Base-by-base conservation (phyloP, 805 yeast genomes). In the Starmera caribaea region DNA sequence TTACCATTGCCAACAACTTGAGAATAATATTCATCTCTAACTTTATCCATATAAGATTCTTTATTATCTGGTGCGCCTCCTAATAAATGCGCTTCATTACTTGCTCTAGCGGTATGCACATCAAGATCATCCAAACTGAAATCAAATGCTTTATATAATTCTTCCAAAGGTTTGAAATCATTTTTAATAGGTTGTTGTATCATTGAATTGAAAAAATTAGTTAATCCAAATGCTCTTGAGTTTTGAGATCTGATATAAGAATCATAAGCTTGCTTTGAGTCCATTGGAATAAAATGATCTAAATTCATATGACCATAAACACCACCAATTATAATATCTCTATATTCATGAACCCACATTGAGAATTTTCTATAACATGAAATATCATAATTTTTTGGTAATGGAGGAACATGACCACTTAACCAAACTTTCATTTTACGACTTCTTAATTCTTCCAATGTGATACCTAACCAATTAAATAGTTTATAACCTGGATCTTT, bases 271-370 rank as follows among this genome's bases (percentile, higher is more conserved):
- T 74, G 72, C 36, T 69, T 71, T 2, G 86, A 71, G 61, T 86
- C 90, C 44, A 81, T 64, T 0, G 94, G 87, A 35, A 83, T 69
- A 55, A 82, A 85, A 61, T 86, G 95, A 55, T 87, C 95, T 40
- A 85, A 66, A 58, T 86, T 86, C 95, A 86, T 86, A 55, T 86
- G 96, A 0, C 96, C 96, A 56, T 73, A 86, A 27, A 86, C 61
- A 10, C 89, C 87, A 15, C 95, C 95, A 45, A 87, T 67, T 24
- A 86, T 81, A 32, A 86, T 73, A 56, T 86, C 96, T 47, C 94
- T 68, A 55, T 81, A 86, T 55, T 85, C 95, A 51, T 84, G 76
- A 30, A 78, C 61, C 95, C 95, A 86, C n/a, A 78, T 69, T 17
- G 82, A 73, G 58, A 77, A 81, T 57, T 85, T 85, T 37, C 86